Conservation (phyloP, 1,284 basidiomycete genomes). For the Kwoniella shivajii region DNA sequence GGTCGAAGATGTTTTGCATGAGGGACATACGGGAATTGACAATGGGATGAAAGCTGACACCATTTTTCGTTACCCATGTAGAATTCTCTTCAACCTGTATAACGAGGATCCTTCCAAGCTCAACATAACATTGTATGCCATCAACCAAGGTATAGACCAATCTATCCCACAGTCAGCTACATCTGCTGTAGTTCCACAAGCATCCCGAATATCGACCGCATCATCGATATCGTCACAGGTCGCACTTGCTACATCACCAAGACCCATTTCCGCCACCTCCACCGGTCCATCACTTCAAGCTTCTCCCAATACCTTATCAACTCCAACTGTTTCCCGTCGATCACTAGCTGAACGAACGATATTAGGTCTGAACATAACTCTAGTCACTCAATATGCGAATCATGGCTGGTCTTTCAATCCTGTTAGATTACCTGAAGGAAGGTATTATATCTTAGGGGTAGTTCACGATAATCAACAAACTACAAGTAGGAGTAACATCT, state of each 20-base stretch:
- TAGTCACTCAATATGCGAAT: conserved; percentile 28
- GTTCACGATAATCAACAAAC: conserved; percentile 26
- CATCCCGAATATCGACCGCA: conserved; percentile 5
- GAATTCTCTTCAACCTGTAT: conserved; percentile 26
- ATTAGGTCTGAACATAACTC: conserved; percentile 29
- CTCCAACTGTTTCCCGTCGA: conserved; percentile 2
- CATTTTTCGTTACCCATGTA: conserved; percentile 4
- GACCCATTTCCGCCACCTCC: conserved; percentile 6
- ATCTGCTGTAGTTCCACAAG: background rate
- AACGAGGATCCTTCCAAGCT: conserved; percentile 25
- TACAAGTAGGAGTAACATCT: conserved; percentile 21
- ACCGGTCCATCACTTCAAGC: conserved; percentile 5
- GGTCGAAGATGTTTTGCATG: background rate
- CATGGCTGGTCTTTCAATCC: conserved; percentile 19
- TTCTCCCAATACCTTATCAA: conserved; percentile 8
- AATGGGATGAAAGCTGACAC: background rate
- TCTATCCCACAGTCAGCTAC: conserved; percentile 18
- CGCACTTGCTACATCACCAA: background rate
- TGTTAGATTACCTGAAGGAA: conserved; percentile 34
- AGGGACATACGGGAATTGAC: background rate
- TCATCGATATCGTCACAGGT: conserved; percentile 10
- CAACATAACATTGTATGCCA: conserved; percentile 32
- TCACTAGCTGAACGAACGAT: conserved; percentile 5
- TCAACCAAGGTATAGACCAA: conserved; percentile 33
- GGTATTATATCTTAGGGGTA: conserved; percentile 36